Evolutionary conservation across 176 grass and related monocot species (phyloP), one percentile per base, ranked within the genome.

Genomic region (Bolboschoenus planiculmis): DNA sequence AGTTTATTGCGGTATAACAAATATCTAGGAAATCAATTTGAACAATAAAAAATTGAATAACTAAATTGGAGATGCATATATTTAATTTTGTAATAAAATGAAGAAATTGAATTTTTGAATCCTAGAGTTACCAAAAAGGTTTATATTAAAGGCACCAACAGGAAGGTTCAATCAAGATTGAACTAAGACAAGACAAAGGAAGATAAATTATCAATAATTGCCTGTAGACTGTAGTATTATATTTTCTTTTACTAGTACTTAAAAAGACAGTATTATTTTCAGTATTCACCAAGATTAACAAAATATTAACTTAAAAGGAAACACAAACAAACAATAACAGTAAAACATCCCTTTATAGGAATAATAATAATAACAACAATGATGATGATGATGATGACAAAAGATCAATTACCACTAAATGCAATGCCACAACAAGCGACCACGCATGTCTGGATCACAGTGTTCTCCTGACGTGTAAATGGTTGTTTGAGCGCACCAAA

Each of bases 381-480:
- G 15, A 51, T 51, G 47, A 51, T 15, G 8, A 53, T 18, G 18
- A 53, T 53, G 50, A 53, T 53, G 30, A 61, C 31, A 14, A 21
- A 80, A 14, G 13, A 37, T 56, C 4, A 53, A 64, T 71, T 91
- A 97, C 91, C 91, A 84, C 92, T 94, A 89, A 94, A 97, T 0
- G 91, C 91, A 87, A 97, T 90, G 84, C 90, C 91, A 39, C 86
- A 92, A 88, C 84, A 84, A 0, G 94, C 89, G 70, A 92, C 92
- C 59, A 94, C 92, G 83, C 88, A 92, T 18, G 92, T 94, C 83
- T 91, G 92, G 31, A 92, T 91, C 78, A 95, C 92, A 83, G 92
- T 95, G 81, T 95, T 95, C 90, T 95, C 92, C 87, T 95, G 92
- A 5, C 91, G 91, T 1, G 94, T 97, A 88, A 97, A 94, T 0